These are phyloP conservation scores for Chlamydomonas eustigma DNA, from an alignment of 139 green algal genomes.

Conservation along the genomic window DNA sequence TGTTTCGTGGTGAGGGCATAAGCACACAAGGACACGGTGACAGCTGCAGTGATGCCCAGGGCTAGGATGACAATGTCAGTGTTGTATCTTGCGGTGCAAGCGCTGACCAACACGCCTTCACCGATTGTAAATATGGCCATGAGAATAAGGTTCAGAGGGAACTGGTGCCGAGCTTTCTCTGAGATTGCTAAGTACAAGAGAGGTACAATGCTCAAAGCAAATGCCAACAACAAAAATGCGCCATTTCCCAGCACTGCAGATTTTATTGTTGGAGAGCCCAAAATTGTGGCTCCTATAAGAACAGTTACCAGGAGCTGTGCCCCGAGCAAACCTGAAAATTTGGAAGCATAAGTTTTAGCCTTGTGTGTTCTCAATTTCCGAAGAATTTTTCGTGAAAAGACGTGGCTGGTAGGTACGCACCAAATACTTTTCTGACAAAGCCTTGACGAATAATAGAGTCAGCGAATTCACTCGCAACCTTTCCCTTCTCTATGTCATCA, in stretches of 20 bases:
- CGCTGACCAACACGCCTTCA: not conserved
- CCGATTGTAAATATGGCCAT: not conserved
- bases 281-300: not conserved
- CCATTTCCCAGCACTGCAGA: not conserved
- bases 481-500: conserved; percentile 13
- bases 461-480: not conserved
- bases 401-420: not conserved
- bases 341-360: not conserved
- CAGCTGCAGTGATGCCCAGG: conserved; percentile 19
- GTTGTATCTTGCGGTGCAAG: not conserved
- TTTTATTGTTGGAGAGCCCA: not conserved
- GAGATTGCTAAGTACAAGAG: not conserved
- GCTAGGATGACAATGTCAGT: conserved; percentile 22
- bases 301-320: conserved; percentile 7
- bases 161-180: conserved; percentile 11
- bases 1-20: conserved; percentile 35
- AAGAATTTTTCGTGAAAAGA: not conserved
- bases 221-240: not conserved
- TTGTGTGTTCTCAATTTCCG: not conserved
- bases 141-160: conserved; percentile 6
- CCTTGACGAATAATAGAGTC: conserved; percentile 7
- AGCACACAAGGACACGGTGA: conserved; percentile 6
- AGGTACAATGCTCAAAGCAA: not conserved
- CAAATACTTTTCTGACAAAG: conserved; percentile 12
- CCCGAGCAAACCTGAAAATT: conserved; percentile 4